Evolutionary conservation across 2,329 filamentous ascomycete genomes (phyloP), one percentile per base, ranked within the genome.

Genomic region (Aspergillus udagawae): DNA sequence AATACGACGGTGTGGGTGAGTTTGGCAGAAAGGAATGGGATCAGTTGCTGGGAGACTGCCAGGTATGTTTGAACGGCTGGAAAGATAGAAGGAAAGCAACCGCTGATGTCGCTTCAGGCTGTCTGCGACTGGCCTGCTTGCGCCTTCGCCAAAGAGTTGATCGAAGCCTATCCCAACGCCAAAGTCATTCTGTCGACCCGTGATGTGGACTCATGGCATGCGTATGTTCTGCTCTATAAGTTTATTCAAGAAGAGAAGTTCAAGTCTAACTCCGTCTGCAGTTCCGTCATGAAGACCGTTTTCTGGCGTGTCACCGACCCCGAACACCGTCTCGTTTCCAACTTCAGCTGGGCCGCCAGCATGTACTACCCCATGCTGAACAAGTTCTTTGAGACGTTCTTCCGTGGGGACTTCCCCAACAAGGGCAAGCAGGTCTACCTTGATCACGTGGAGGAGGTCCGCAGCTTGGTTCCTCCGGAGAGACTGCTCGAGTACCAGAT

Each of bases 351-450:
- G 86, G 86, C 83, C 23, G 85, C 86, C 7, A 77, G 82, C 69
- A 83, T 87, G 78, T 88, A 88, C 77, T 83, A 87, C 70, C 86
- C 85, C 42, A 88, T 89, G 86, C 79, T 89, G 57, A 79, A 80
- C 70, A 87, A 86, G 73, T 87, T 88, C 77, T 89, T 87, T 75
- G 81, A 85, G 65, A 82, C 80, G 55, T 88, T 88, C 74, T 89
- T 87, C 79, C 80, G 84, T 60, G 84, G 83, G 52, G 86, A 88
- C 68, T 89, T 89, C 70, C 81, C 82, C 67, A 82, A 82, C 69
- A 78, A 82, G 58, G 86, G 85, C 67, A 88, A 88, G 76, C 79
- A 84, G 53, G 78, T 85, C 49, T 89, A 84, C 76, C 71, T 75
- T 44, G 77, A 82, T 57, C 82, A 85, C 69, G 82, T 84, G 65